Evolutionary conservation across 192 early-diverging fungal species (phyloP).

Genomic region (Paraglomus occultum): DNA sequence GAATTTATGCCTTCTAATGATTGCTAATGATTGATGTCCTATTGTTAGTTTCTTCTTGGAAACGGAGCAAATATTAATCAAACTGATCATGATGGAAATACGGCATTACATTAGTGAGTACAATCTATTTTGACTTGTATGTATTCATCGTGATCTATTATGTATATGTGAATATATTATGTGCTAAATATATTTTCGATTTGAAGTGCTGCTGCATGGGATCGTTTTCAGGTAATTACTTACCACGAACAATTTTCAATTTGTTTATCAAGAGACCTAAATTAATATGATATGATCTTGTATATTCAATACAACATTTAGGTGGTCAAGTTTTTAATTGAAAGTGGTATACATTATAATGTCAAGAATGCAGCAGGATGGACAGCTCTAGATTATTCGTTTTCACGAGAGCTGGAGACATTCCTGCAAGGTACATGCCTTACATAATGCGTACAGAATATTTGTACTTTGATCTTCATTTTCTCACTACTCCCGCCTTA

Average conservation of each 20-base stretch:
- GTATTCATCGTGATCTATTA: neutral
- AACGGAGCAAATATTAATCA: conserved; percentile 25
- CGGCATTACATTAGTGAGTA: conserved; percentile 25
- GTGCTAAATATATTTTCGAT: neutral
- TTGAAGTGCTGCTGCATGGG: conserved; percentile 25
- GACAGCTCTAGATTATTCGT: conserved; percentile 29
- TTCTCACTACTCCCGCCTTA: too few relatives aligned
- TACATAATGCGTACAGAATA: neutral
- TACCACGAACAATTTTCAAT: too few relatives aligned
- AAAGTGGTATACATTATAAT: conserved; percentile 17
- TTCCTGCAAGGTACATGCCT: conserved; percentile 18
- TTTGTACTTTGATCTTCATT: too few relatives aligned
- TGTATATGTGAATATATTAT: neutral
- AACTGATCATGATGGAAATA: conserved; percentile 25
- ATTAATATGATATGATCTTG: neutral
- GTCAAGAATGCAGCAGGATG: conserved; percentile 19
- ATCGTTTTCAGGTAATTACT: conserved; percentile 13
- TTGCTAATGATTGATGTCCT: neutral
- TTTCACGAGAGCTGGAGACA: conserved; percentile 9
- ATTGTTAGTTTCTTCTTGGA: conserved; percentile 9
- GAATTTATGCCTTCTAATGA: neutral
- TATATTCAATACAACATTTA: neutral
- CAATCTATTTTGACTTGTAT: neutral
- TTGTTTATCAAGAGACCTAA: neutral
- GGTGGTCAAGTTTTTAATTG: conserved; percentile 21